A percentile compares a stretch with the other conserved stretches of the same genome.
These are phyloP conservation scores for Inonotus obliquus DNA, from an alignment of 1,284 basidiomycete species.

Conservation along the genomic window DNA sequence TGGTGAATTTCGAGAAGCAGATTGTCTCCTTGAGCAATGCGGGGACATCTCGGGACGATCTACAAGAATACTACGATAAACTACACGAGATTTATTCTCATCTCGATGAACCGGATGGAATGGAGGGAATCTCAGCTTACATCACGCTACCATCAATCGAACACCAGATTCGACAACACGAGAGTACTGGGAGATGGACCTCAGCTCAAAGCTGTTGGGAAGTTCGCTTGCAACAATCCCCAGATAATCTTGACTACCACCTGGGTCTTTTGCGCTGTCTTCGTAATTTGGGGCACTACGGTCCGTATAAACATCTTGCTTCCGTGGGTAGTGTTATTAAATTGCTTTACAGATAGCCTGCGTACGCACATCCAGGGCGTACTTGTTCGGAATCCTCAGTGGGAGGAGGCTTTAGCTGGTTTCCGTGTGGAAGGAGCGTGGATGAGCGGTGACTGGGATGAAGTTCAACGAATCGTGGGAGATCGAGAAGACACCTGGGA, in stretches of 20 bases:
- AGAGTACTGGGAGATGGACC: constrained; percentile 97
- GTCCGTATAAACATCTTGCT: constrained; percentile 40
- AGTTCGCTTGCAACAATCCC: constrained; percentile 87
- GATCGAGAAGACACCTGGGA: constrained; percentile 52
- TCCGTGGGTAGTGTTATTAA: constrained; percentile 6
- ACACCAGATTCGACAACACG: constrained; percentile 97
- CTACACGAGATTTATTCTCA: constrained; percentile 96
- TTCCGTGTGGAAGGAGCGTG: constrained; percentile 94
- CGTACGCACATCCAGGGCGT: constrained; percentile 95
- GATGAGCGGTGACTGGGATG: constrained; percentile 93
- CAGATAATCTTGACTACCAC: constrained; percentile 87
- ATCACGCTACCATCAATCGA: constrained; percentile 90
- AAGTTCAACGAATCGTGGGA: constrained; percentile 62
- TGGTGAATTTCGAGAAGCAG: constrained; percentile 93
- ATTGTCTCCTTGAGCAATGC: constrained; percentile 52
- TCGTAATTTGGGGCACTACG: constrained; percentile 95
- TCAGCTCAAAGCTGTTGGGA: constrained; percentile 99
- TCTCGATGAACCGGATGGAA: constrained; percentile 97
- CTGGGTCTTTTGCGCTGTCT: constrained; percentile 89
- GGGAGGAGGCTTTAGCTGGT: constrained; percentile 74
- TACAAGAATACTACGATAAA: constrained; percentile 83
- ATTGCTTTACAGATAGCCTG: constrained; percentile 68
- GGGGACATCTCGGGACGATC: constrained; percentile 41
- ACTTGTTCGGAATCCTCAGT: constrained; percentile 80
- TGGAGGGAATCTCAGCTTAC: constrained; percentile 94